Percentiles rank a stretch among this genome's conserved stretches.
phyloP scores from a whole-genome alignment of 768 basidiomycete species.

The Tremella yokohamensis region DNA sequence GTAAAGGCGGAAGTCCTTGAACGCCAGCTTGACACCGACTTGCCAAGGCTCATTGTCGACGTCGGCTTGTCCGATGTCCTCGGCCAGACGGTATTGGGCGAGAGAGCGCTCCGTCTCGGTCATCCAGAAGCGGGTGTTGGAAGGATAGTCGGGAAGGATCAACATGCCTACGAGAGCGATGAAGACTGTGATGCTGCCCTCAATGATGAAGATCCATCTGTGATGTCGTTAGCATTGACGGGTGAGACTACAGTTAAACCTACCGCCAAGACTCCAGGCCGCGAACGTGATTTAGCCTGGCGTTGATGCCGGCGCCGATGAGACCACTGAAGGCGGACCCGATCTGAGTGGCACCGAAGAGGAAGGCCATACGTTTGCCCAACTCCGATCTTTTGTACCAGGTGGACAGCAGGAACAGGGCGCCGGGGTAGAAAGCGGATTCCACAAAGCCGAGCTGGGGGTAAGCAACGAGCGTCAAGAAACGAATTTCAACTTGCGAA shows the following conservation, averaged over 20 bases:
- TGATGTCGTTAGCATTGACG: no score
- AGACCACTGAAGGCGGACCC: conserved; percentile 45
- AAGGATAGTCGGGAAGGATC: conserved; percentile 67
- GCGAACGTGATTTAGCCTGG: conserved; percentile 24
- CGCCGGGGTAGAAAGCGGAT: conserved; percentile 46
- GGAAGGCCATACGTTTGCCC: conserved; percentile 42
- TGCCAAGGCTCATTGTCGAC: conserved; percentile 22
- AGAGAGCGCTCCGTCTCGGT: conserved; percentile 32
- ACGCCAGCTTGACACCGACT: no score
- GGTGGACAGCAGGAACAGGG: conserved; percentile 39
- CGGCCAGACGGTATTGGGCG: conserved; percentile 35
- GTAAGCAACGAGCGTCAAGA: no score
- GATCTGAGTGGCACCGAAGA: conserved; percentile 43
- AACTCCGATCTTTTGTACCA: conserved; percentile 40
- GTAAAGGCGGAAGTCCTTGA: no score
- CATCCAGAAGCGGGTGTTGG: conserved; percentile 66
- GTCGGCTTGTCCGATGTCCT: conserved; percentile 42
- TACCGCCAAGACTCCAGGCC: conserved; percentile 44
- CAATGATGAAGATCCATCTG: conserved; percentile 41
- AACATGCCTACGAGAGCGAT: conserved; percentile 29
- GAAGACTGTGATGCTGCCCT: conserved; percentile 18
- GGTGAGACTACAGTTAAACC: no score
- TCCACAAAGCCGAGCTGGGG: conserved; percentile 20
- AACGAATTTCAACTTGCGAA: conserved; percentile 8
- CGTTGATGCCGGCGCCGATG: conserved; percentile 44